Conservation (phyloP, 2,329 filamentous ascomycete species). For the Penicillium sp. region DNA sequence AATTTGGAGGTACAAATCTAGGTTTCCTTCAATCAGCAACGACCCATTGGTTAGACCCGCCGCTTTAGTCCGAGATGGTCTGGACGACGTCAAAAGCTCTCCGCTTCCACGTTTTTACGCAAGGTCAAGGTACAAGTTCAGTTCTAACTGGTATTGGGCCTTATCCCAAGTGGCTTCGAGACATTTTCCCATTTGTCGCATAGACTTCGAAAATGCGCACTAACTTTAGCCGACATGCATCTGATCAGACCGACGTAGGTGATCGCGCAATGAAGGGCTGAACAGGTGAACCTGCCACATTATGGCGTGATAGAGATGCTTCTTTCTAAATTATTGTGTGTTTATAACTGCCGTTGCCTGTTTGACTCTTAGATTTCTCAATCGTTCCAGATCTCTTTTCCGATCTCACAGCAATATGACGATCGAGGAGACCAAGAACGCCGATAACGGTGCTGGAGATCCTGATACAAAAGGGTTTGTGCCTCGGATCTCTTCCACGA, state of each 20-base stretch:
- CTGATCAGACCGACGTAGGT: neutral
- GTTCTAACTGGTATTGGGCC: neutral
- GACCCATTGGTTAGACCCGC: neutral
- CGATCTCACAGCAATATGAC: slow-evolving; percentile 13
- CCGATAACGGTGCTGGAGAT: neutral
- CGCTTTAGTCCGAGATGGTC: neutral
- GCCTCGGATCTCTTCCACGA: slow-evolving; percentile 3
- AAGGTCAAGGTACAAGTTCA: slow-evolving; percentile 1
- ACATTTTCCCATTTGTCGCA: neutral
- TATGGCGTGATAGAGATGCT: slow-evolving; percentile 28
- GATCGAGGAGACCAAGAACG: slow-evolving; percentile 14
- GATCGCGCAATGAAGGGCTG: neutral
- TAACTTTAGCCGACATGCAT: neutral
- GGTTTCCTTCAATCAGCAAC: neutral
- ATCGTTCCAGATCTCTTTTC: neutral
- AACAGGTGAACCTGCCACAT: slow-evolving; percentile 11
- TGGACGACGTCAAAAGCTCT: neutral
- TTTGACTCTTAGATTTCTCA: neutral
- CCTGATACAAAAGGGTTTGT: slow-evolving; percentile 9
- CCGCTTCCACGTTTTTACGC: neutral
- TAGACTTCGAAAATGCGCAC: neutral
- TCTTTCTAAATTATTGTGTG: neutral
- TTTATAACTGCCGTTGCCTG: slow-evolving; percentile 13
- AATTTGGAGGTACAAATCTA: neutral
- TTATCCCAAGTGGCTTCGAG: neutral